These are phyloP conservation scores for Coniochaeta ligniaria DNA, from an alignment of 2,329 filamentous ascomycete species.

Conservation along the genomic window DNA sequence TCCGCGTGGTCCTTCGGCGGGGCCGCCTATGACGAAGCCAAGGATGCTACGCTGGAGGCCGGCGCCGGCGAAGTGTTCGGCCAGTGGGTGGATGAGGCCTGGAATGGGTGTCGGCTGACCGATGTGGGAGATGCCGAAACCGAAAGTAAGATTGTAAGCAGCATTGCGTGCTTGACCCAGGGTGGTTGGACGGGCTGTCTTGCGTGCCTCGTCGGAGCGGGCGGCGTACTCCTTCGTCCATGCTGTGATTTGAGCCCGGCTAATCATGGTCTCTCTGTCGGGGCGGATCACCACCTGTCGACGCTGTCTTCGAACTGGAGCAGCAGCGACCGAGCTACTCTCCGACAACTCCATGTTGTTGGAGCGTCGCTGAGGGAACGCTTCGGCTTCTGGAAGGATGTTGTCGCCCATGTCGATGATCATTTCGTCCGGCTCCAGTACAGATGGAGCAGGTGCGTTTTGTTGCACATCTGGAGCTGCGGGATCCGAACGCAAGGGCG, in stretches of 20 bases:
- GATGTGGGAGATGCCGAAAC: slow-evolving; percentile 27
- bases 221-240: slow-evolving; percentile 36
- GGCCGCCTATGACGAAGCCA: slow-evolving; percentile 19
- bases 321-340: background rate
- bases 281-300: slow-evolving; percentile 16
- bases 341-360: slow-evolving; percentile 6
- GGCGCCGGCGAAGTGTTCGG: slow-evolving; percentile 37
- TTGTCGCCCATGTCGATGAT: slow-evolving; percentile 3
- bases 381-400: background rate
- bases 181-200: slow-evolving; percentile 16
- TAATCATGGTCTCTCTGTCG: slow-evolving; percentile 26
- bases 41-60: slow-evolving; percentile 29
- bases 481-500: slow-evolving; percentile 9
- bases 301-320: slow-evolving; percentile 16
- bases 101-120: slow-evolving; percentile 22
- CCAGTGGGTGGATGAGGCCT: slow-evolving; percentile 33
- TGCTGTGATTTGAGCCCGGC: slow-evolving; percentile 25
- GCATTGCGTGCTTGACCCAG: slow-evolving; percentile 32
- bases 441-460: background rate
- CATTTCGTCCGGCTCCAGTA: slow-evolving; percentile 1
- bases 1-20: slow-evolving; percentile 9
- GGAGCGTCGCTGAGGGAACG: background rate
- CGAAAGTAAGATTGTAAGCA: slow-evolving; percentile 31
- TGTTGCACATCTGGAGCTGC: background rate
- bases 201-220: slow-evolving; percentile 43